Conservation (phyloP, 345 rosid genomes). For the Fremontodendron californicum region DNA sequence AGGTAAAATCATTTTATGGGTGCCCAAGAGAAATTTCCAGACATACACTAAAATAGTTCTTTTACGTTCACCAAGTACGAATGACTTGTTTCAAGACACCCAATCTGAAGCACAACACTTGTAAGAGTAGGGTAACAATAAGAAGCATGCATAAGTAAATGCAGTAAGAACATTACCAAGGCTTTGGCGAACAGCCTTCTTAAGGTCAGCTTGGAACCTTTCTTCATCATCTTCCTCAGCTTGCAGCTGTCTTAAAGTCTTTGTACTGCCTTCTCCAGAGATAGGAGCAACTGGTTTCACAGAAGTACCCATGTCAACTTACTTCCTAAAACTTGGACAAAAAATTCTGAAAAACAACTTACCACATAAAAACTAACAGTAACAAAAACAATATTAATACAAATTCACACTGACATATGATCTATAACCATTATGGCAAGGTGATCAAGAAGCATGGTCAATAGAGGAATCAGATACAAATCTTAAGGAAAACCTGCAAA, state of each 20-base stretch:
- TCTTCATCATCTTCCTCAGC: constrained; percentile 89
- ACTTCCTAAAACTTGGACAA: neutral
- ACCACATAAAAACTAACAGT: neutral
- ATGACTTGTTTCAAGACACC: neutral
- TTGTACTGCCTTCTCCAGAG: constrained; percentile 47
- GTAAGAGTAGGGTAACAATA: constrained; percentile 4
- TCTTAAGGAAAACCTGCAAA: neutral
- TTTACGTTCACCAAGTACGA: neutral
- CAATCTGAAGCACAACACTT: neutral
- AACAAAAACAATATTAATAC: neutral
- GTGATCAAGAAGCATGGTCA: neutral
- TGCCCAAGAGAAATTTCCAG: neutral
- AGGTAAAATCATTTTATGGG: neutral
- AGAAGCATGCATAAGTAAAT: neutral
- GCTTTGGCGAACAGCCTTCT: constrained; percentile 81
- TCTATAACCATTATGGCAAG: neutral
- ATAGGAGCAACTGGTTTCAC: constrained; percentile 25
- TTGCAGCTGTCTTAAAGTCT: constrained; percentile 71
- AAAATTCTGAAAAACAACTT: neutral
- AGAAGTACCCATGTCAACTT: neutral
- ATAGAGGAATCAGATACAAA: neutral
- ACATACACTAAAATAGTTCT: neutral
- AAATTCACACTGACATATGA: neutral
- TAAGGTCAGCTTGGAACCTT: constrained; percentile 89
- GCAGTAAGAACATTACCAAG: constrained; percentile 52